These are phyloP conservation scores for Phytopythium montanum DNA, from an alignment of 352 stramenopile species.

Conservation along the genomic window DNA sequence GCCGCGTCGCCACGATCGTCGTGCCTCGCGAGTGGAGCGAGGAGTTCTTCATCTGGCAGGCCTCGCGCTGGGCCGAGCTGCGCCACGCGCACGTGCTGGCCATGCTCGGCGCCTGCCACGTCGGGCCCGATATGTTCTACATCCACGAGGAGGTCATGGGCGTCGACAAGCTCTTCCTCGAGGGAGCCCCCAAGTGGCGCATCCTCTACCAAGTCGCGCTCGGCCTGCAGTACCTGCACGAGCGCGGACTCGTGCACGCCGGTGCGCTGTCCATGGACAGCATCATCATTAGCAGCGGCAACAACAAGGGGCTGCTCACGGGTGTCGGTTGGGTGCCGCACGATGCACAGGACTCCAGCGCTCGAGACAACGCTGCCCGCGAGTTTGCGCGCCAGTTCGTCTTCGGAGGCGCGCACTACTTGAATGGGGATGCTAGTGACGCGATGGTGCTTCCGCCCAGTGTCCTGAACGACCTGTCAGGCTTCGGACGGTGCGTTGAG, in stretches of 20 bases:
- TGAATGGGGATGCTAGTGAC: neutral
- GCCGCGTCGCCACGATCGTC: slow-evolving; percentile 14
- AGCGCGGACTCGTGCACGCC: slow-evolving; percentile 22
- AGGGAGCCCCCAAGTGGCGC: slow-evolving; percentile 20
- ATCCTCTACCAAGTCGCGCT: slow-evolving; percentile 18
- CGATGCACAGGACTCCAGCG: neutral
- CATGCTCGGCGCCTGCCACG: slow-evolving; percentile 31
- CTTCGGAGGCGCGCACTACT: slow-evolving; percentile 1
- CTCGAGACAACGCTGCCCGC: neutral
- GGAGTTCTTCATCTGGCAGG: slow-evolving; percentile 25
- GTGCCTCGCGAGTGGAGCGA: slow-evolving; percentile 14
- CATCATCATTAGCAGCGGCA: slow-evolving; percentile 7
- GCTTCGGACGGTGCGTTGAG: slow-evolving; percentile 2
- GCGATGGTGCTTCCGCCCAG: neutral
- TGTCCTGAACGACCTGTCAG: slow-evolving; percentile 2
- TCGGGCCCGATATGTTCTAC: slow-evolving; percentile 19
- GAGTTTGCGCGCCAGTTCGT: slow-evolving; percentile 3
- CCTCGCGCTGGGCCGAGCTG: slow-evolving; percentile 21
- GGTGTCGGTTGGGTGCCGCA: slow-evolving; percentile 2
- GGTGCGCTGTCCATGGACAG: slow-evolving; percentile 9
- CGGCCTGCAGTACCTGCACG: slow-evolving; percentile 30
- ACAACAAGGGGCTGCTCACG: slow-evolving; percentile 9
- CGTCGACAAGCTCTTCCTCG: slow-evolving; percentile 17
- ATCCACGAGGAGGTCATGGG: slow-evolving; percentile 14
- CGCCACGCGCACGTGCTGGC: slow-evolving; percentile 32